Percentiles rank a stretch among this genome's conserved stretches.
These are phyloP conservation scores for Pugionium cornutum DNA, from an alignment of 345 rosid genomes.

Conservation along the genomic window DNA sequence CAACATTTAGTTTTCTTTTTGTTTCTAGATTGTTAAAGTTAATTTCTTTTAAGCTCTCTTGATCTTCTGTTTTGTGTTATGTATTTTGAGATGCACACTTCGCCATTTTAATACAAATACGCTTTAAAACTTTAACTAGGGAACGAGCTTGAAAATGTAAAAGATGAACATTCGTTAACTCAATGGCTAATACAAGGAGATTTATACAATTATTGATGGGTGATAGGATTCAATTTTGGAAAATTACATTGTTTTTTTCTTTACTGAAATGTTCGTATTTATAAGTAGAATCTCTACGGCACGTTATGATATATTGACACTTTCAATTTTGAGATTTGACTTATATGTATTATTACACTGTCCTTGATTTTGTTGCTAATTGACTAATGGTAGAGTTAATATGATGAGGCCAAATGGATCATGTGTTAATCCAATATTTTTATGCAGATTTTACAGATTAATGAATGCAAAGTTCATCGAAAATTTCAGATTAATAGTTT, in stretches of 20 bases:
- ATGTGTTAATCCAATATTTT: not conserved
- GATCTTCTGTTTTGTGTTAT: constrained; percentile 16
- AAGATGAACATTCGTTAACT: too few relatives aligned
- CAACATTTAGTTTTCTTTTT: constrained; percentile 11
- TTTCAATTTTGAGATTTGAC: not conserved
- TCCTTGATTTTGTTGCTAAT: not conserved
- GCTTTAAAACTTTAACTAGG: not conserved
- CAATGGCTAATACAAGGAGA: not conserved
- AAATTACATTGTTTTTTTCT: not conserved
- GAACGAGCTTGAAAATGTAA: not conserved
- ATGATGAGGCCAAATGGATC: constrained; percentile 14
- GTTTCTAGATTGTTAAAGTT: too few relatives aligned
- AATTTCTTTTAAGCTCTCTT: not conserved
- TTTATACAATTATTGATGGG: not conserved
- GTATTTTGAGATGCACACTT: constrained; percentile 2
- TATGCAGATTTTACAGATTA: too few relatives aligned
- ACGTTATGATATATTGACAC: not conserved
- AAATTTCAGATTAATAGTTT: too few relatives aligned
- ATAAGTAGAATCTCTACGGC: too few relatives aligned
- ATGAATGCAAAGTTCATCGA: too few relatives aligned
- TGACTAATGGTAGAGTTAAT: not conserved
- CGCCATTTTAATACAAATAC: too few relatives aligned
- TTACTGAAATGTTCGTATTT: not conserved
- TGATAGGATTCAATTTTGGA: not conserved
- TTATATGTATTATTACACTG: not conserved